Conservation (phyloP, 371 early-diverging fungal genomes). For the Mortierella sp. region DNA sequence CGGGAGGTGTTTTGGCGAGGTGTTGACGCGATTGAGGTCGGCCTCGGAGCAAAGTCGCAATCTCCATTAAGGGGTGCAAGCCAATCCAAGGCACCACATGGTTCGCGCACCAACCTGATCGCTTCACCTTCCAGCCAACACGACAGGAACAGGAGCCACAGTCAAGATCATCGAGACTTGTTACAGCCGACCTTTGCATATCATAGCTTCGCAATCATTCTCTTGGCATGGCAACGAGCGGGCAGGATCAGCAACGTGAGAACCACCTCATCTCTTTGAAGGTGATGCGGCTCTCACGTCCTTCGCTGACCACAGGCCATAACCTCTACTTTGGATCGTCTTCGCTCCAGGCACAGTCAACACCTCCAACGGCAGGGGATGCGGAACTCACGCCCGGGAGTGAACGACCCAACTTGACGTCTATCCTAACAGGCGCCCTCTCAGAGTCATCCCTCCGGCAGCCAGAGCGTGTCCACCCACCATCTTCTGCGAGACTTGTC, state of each 20-base stretch:
- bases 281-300: constrained; percentile 92
- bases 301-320: constrained; percentile 71
- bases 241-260: constrained; percentile 56
- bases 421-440: constrained; percentile 41
- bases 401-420: constrained; percentile 57
- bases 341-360: neutral
- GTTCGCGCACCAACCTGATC: too few relatives aligned
- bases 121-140: too few relatives aligned
- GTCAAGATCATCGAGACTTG: too few relatives aligned
- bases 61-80: too few relatives aligned
- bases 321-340: constrained; percentile 60
- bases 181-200: neutral
- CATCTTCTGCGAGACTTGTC: constrained; percentile 14
- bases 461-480: constrained; percentile 49
- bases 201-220: neutral
- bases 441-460: constrained; percentile 48
- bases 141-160: too few relatives aligned
- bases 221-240: constrained; percentile 32
- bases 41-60: too few relatives aligned
- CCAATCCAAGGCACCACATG: too few relatives aligned
- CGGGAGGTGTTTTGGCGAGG: too few relatives aligned
- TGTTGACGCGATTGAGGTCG: too few relatives aligned
- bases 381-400: constrained; percentile 14
- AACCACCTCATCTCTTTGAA: constrained; percentile 83
- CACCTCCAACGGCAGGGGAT: constrained; percentile 8